phyloP scores from a whole-genome alignment of 2,329 filamentous ascomycete genomes.

The Fusarium subtropicale region DNA sequence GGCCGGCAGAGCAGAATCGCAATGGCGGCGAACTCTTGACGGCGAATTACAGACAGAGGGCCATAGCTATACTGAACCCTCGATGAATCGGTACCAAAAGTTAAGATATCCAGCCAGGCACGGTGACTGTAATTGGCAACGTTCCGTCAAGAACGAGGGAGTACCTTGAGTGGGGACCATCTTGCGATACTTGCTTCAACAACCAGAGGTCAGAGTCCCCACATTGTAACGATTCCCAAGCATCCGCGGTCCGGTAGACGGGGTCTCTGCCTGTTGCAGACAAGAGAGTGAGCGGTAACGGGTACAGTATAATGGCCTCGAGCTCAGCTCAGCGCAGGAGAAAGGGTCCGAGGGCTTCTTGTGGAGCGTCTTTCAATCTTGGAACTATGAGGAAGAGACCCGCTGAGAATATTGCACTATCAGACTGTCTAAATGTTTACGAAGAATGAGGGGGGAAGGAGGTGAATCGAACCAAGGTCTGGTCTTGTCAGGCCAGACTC shows the following conservation, averaged over 20 bases:
- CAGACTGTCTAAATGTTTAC: background rate
- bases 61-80: background rate
- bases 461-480: conserved; percentile 16
- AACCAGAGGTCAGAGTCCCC: conserved; percentile 5
- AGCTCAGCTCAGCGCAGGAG: conserved; percentile 26
- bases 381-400: conserved; percentile 26
- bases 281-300: conserved; percentile 21
- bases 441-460: conserved; percentile 13
- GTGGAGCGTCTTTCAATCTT: conserved; percentile 33
- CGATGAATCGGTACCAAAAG: conserved; percentile 2
- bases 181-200: conserved; percentile 20
- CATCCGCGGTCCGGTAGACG: conserved; percentile 14
- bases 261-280: conserved; percentile 30
- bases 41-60: conserved; percentile 5
- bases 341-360: conserved; percentile 37
- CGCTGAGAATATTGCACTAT: conserved; percentile 16
- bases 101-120: background rate
- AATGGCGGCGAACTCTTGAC: conserved; percentile 10
- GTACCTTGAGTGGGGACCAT: conserved; percentile 22
- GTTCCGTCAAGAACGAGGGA: conserved; percentile 1
- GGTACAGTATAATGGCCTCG: conserved; percentile 15
- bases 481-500: conserved; percentile 8
- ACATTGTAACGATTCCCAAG: conserved; percentile 15
- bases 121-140: conserved; percentile 18
- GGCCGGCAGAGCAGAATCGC: background rate